phyloP scores from a whole-genome alignment of 2,329 filamentous ascomycete genomes.

The Aspergillus hortae region DNA sequence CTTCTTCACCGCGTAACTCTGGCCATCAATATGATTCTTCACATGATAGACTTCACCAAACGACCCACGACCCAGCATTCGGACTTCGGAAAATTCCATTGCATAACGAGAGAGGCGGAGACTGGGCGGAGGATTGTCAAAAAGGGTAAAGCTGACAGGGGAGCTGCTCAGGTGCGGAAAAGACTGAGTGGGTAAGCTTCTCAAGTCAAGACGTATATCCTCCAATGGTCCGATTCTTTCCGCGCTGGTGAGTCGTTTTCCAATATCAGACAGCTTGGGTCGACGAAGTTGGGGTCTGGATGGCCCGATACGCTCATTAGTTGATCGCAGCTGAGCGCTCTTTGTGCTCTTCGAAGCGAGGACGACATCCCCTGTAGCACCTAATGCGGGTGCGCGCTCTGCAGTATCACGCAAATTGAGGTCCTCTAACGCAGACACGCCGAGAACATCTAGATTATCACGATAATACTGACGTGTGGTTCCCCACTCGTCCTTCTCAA shows the following conservation, averaged over 20 bases:
- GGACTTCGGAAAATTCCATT: slow-evolving; percentile 52
- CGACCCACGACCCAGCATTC: slow-evolving; percentile 60
- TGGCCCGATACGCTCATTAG: slow-evolving; percentile 12
- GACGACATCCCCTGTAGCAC: slow-evolving; percentile 18
- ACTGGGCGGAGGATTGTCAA: slow-evolving; percentile 21
- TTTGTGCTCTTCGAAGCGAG: slow-evolving; percentile 19
- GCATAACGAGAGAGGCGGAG: slow-evolving; percentile 43
- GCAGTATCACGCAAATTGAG: slow-evolving; percentile 24
- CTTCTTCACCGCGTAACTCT: slow-evolving; percentile 64
- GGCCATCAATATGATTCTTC: slow-evolving; percentile 58
- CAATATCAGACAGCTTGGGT: slow-evolving; percentile 14
- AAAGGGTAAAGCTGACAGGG: slow-evolving; percentile 30
- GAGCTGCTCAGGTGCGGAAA: slow-evolving; percentile 27
- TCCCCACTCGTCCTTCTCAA: slow-evolving; percentile 37
- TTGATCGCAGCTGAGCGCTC: slow-evolving; percentile 14
- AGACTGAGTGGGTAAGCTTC: slow-evolving; percentile 19
- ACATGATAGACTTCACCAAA: slow-evolving; percentile 64
- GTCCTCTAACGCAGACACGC: slow-evolving; percentile 34
- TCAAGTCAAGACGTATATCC: slow-evolving; percentile 21
- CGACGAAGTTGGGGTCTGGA: slow-evolving; percentile 7
- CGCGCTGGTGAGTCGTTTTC: slow-evolving; percentile 14
- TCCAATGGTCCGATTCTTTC: slow-evolving; percentile 18
- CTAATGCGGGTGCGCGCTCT: slow-evolving; percentile 17
- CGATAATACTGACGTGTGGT: slow-evolving; percentile 39
- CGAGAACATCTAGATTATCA: slow-evolving; percentile 41